phyloP scores from a whole-genome alignment of 2,329 filamentous ascomycete genomes.

The Alternaria postmessia region DNA sequence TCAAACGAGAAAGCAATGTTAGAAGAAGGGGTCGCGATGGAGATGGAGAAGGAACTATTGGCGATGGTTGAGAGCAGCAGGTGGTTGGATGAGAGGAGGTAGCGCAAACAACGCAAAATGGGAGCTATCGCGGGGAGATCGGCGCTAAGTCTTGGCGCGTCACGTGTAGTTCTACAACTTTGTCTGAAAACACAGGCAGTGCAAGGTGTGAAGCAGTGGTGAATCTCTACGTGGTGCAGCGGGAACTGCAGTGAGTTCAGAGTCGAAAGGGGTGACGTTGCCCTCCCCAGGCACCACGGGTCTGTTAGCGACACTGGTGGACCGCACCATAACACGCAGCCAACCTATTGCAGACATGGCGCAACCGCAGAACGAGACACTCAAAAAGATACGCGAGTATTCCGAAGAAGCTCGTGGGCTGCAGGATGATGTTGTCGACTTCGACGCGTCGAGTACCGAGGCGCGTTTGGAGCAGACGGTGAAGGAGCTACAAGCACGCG shows the following conservation, averaged over 20 bases:
- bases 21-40: constrained; percentile 25
- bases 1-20: constrained; percentile 24
- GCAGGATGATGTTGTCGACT: constrained; percentile 46
- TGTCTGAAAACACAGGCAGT: neutral
- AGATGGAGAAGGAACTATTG: constrained; percentile 30
- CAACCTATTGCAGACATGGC: constrained; percentile 28
- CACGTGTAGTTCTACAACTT: constrained; percentile 22
- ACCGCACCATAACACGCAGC: constrained; percentile 6
- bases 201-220: neutral
- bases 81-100: constrained; percentile 27
- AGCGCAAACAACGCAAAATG: constrained; percentile 27
- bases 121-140: constrained; percentile 26
- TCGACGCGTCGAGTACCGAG: constrained; percentile 55
- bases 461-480: constrained; percentile 71
- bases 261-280: constrained; percentile 4
- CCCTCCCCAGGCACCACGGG: constrained; percentile 7
- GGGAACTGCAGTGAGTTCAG: neutral
- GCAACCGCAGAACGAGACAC: constrained; percentile 19
- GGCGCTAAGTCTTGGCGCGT: constrained; percentile 29
- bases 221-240: neutral
- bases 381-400: constrained; percentile 44
- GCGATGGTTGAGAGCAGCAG: constrained; percentile 24
- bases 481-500: constrained; percentile 67
- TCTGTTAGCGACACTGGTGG: constrained; percentile 9
- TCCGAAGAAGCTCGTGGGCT: constrained; percentile 27